Base-by-base conservation (phyloP, 768 basidiomycete species). In the Termitomyces titanicus region DNA sequence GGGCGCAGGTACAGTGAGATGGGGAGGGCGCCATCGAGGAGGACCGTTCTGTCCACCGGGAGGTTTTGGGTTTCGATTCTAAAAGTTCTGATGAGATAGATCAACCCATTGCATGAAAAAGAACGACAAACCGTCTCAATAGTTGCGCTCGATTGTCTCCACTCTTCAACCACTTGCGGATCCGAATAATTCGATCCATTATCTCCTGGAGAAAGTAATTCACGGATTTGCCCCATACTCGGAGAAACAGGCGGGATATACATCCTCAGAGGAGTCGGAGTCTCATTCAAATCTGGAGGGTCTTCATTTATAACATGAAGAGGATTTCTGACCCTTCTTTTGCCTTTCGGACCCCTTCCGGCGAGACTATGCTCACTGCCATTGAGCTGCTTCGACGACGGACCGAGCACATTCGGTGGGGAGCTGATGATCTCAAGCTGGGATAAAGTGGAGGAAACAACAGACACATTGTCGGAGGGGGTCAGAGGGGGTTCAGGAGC, bases 301-400 rank as follows among this genome's bases (percentile, higher is more conserved):
- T 75, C 68, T 59, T 79, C 77, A 43, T 68, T 71, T 59, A 79
- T 79, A 47, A 70, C 67, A 46, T 68, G 73, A 53, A 76, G 61
- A 18, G 58, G 53, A 10, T 68, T 63, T 46, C 56, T 71, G 18
- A 64, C 46, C 47, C 52, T 64, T 59, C 58, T 59, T 43, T 50
- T 55, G 24, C 42, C 39, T 25, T 45, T n/a, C n/a, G 12, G 1
- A 37, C 27, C 46, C 10, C 40, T 35, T 51, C 48, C 46, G 63
- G 39, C 68, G 13, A 59, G 62, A 47, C 68, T 68, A 42, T 59
- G 55, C 25, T 63, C 62, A 27, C 64, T 63, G 46, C 52, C 59
- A 42, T 56, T 56, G 12, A 52, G 48, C 9, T 37, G 22, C n/a
- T 2, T 11, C n/a, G 24, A 18, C 38, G 57, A 38, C 33, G 49